phyloP scores from a whole-genome alignment of 768 basidiomycete genomes.

The Panaeolus cyanescens region DNA sequence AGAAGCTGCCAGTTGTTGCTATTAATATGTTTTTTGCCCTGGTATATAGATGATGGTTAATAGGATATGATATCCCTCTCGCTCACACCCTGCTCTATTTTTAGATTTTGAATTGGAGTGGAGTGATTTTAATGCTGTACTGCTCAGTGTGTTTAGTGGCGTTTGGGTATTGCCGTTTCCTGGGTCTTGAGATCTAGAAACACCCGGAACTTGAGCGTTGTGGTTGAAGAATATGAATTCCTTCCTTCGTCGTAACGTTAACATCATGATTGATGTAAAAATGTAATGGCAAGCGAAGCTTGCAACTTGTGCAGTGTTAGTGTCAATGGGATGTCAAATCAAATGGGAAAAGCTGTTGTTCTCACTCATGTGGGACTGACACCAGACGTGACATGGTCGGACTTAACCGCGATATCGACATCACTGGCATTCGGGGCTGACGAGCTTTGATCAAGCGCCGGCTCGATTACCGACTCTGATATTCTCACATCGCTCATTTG shows the following conservation, averaged over 20 bases:
- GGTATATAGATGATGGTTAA: neutral
- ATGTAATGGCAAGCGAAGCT: neutral
- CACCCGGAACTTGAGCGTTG: neutral
- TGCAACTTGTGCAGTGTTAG: neutral
- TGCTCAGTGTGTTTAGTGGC: neutral
- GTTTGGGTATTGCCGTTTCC: neutral
- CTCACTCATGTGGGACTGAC: neutral
- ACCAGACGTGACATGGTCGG: neutral
- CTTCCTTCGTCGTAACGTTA: too few relatives aligned
- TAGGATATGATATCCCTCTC: neutral
- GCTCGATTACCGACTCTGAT: neutral
- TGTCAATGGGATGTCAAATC: neutral
- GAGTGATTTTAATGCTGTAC: neutral
- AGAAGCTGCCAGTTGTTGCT: neutral
- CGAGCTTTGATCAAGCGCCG: neutral
- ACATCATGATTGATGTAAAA: too few relatives aligned
- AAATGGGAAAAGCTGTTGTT: too few relatives aligned
- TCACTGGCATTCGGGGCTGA: too few relatives aligned
- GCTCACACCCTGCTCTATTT: neutral
- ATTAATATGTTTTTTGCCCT: neutral
- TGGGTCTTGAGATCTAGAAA: too few relatives aligned
- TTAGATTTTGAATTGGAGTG: neutral
- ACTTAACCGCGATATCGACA: too few relatives aligned
- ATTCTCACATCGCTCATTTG: neutral
- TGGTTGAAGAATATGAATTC: neutral